Evolutionary conservation across 2,329 filamentous ascomycete genomes (phyloP), one percentile per base, ranked within the genome.

Genomic region (Aspergillus fischeri): DNA sequence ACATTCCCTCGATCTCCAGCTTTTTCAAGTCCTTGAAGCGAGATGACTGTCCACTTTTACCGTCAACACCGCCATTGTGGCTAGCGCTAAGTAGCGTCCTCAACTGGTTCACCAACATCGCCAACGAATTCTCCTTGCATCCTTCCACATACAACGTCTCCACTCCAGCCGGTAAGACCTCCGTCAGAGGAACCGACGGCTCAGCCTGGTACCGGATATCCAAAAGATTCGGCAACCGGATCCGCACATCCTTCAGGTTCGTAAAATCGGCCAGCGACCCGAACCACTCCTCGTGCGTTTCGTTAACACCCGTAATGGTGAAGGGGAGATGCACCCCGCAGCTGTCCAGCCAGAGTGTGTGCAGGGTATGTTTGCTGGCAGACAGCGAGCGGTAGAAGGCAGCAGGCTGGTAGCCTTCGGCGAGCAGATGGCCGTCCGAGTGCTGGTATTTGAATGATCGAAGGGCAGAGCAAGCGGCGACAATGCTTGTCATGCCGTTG

Each of bases 371-470:
- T 52, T 65, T 70, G 44, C 65, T 69, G 14, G 51, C 53, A 4
- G 63, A 48, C 24, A 71, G 57, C 8, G 68, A 67, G 29, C 52
- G 58, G 53, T 63, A 54, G 50, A 71, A 70, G 1, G 66, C 64
- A 1, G 63, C 56, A 1, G 68, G 69, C 32, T 61, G 64, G 53
- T 66, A 71, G 4, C 66, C 68, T 44, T 65, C 61, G 0, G 67
- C 62, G 2, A 61, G 57, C 6, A 68, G 44, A n/a, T 68, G 65
- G 2, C 61, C 61, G 49, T 71, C 68, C 1, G 67, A 69, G 55
- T 71, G 69, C 45, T 71, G 69, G 28, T 71, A 70, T 51, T 70
- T 71, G 55, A 71, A 70, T 0, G 66, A 67, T 3, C 56, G 60
- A 17, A 71, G 53, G 1, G 60, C 55, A 7, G 63, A 49, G 54